Base-by-base conservation (phyloP, 805 yeast species). In the Saccharomycopsis schoenii region DNA sequence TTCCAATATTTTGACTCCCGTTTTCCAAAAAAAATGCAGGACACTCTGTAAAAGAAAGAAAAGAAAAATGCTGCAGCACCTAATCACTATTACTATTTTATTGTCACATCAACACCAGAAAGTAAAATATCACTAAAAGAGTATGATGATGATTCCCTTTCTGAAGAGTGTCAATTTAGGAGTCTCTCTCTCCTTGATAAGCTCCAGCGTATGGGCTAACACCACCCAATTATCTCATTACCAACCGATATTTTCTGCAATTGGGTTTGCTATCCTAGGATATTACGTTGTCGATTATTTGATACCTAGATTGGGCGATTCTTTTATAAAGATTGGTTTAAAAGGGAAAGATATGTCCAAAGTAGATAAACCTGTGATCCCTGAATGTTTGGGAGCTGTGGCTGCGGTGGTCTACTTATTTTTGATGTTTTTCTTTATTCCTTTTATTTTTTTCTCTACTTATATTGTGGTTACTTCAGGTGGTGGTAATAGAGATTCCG, bases 331-430 rank as follows among this genome's bases (percentile, higher is more conserved):
- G 59, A 82, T 87, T 54, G 99, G 99, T 0, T 78, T 94, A n/a
- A 80, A 74, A 64, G 99, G 99, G 10, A 83, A 80, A 64, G 99
- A 94, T 71, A 67, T 91, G 69, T 85, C 91, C 54, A 94, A 94
- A 71, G 72, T 70, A n/a, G 83, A 82, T n/a, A 77, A 72, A 51
- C 96, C 96, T 0, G 76, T 84, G 1, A 79, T 90, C 10, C 94
- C 99, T 1, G 99, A 94, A 74, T 82, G 96, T 0, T 84, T 93
- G 77, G 99, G 99, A n/a, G 86, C 90, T 1, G 86, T 93, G 0
- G 81, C 90, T 4, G 94, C 97, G 0, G 78, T 88, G 3, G 84
- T 91, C 0, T 91, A 92, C 70, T 72, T 94, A 60, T 83, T 91
- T 65, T 72, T 88, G 51, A 86, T 94, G 89, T 81, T 90, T 68